Conservation (phyloP, 345 rosid genomes). For the Abelmoschus esculentus region DNA sequence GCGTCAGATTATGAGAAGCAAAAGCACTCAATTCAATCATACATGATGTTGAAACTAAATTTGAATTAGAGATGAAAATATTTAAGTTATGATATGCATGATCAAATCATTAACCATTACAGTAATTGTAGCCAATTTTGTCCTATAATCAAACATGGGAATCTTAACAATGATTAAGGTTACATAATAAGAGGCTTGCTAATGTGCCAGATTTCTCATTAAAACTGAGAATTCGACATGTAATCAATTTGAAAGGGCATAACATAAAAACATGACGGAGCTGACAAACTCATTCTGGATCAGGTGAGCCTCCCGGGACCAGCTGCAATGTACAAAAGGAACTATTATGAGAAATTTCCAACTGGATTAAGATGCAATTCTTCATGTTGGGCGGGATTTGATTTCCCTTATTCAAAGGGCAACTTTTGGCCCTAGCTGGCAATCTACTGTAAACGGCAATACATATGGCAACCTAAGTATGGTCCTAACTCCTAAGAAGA, state of each 20-base stretch:
- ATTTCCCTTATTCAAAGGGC: not conserved
- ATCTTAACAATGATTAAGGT: not conserved
- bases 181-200: not conserved
- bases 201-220: not conserved
- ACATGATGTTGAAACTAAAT: not conserved
- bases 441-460: not conserved
- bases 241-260: not conserved
- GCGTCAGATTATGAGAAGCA: not conserved
- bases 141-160: not conserved
- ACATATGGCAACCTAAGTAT: not conserved
- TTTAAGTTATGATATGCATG: not conserved
- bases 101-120: not conserved
- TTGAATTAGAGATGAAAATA: not conserved
- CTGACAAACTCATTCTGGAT: constrained; percentile 27
- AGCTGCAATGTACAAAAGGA: constrained; percentile 45
- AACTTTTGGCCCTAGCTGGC: not conserved
- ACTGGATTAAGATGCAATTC: not conserved
- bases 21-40: not conserved
- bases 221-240: not conserved
- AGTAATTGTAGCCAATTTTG: not conserved
- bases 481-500: too few relatives aligned
- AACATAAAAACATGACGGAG: not conserved
- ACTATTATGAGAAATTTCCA: not conserved
- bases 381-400: not conserved
- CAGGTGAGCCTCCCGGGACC: constrained; percentile 94